Percentiles rank a stretch among this genome's conserved stretches.
Evolutionary conservation across 73 alveolate species (phyloP).

Genomic region (Tetrahymena elliotti): DNA sequence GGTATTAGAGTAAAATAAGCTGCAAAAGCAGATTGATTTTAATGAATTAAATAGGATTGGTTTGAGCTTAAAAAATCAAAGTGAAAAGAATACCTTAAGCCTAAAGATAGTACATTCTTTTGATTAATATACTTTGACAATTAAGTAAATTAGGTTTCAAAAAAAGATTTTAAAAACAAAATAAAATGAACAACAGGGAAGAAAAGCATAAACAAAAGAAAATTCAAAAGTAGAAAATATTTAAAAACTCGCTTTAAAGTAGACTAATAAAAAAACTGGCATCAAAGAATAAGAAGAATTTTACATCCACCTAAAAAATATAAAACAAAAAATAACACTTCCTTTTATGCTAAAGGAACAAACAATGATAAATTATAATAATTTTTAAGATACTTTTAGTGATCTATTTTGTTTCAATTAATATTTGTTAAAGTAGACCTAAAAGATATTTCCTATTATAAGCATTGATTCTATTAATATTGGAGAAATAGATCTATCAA

Average conservation of each 20-base stretch:
- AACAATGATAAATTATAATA: background rate
- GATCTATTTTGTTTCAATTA: background rate
- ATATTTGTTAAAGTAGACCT: background rate
- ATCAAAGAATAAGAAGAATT: background rate
- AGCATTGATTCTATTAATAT: background rate
- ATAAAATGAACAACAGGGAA: background rate
- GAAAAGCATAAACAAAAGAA: background rate
- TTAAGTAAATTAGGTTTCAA: background rate
- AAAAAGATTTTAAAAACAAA: background rate
- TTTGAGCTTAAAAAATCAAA: background rate
- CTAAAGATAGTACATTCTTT: background rate
- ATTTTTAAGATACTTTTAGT: background rate
- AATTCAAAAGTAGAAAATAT: background rate
- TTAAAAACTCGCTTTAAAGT: background rate
- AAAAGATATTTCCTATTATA: background rate
- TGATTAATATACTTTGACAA: background rate
- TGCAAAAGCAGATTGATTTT: background rate
- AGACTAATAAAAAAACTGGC: background rate
- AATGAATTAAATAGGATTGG: background rate
- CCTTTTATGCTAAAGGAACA: background rate
- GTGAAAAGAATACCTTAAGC: background rate
- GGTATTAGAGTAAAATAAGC: background rate
- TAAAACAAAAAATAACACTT: background rate
- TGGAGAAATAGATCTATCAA: background rate
- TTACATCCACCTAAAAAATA: background rate